Base-by-base conservation (phyloP, 192 early-diverging fungal genomes). In the Borealophlyctis nickersoniae region DNA sequence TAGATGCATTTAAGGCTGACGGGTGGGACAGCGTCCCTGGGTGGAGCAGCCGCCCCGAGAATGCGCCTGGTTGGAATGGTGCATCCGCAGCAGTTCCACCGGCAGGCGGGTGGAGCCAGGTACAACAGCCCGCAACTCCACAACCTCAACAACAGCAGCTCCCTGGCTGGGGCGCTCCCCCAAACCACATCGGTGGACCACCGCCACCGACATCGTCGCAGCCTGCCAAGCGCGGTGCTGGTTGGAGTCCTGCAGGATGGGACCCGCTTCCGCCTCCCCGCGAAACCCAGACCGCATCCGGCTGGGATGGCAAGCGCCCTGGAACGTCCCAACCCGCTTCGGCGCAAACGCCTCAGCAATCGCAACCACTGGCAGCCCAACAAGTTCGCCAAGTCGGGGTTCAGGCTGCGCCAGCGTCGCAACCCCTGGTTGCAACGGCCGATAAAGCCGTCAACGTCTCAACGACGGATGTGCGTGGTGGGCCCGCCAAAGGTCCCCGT, bases 161-260 rank as follows among this genome's bases (percentile, higher is more conserved):
- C 19, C 60, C 60, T 2, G 31, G 48, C 28, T 23, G 53, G 53
- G 53, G 24, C 0, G 53, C 53, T 55, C 53, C 29, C 13, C 53
- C 53, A 27, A 14, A 13, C 14, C 53, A 33, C n/a, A 59, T 49
- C 19, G 31, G 23, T 26, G 58, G 35, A 14, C 34, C 58, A 27
- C 27, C 58, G 13, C 34, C 36, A 19, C 9, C 14, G 58, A 16
- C 31, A 13, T 19, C 19, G 39, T 7, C 39, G 39, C 39, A 13
- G 39, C 39, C 16, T 59, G 16, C 2, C 35, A 59, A 59, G 36
- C 13, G 16, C 31, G 36, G 26, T 23, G 54, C 63, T 36, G 56
- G 63, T 4, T 65, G 63, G 63, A 60, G 34, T 61, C 63, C 63
- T 19, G 63, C 63, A 13, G 63, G 63, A 32, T 65, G 63, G 63